Conservation (phyloP, 306 rosid genomes). For the Dalbergia cultrata region DNA sequence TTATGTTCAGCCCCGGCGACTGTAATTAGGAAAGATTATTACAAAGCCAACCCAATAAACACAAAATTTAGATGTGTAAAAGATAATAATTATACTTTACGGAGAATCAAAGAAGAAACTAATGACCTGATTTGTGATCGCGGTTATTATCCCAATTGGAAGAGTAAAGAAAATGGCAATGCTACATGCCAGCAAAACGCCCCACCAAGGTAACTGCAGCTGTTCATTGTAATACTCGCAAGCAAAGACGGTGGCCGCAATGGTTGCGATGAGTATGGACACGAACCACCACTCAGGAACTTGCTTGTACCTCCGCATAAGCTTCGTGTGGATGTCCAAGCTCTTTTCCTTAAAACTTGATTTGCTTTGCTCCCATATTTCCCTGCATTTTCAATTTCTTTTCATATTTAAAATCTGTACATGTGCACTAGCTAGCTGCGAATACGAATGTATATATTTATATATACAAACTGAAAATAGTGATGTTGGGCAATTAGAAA, state of each 20-base stretch:
- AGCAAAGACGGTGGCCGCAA: conserved; percentile 63
- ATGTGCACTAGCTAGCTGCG: neutral
- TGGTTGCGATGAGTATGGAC: conserved; percentile 63
- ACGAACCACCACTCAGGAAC: conserved; percentile 97
- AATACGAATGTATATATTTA: neutral
- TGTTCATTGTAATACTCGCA: conserved; percentile 83
- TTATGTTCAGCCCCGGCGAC: conserved; percentile 88
- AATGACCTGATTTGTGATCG: conserved; percentile 84
- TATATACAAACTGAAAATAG: neutral
- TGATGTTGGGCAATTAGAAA: too few species aligned
- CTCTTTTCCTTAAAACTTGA: conserved; percentile 64
- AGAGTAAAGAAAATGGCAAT: conserved; percentile 90
- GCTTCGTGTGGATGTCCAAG: conserved; percentile 82
- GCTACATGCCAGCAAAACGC: conserved; percentile 82
- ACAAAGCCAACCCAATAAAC: too few species aligned
- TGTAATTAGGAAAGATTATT: conserved; percentile 26
- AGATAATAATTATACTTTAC: too few species aligned
- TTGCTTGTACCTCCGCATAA: conserved; percentile 76
- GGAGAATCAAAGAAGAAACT: neutral
- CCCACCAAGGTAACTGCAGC: conserved; percentile 99
- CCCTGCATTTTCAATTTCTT: conserved; percentile 55
- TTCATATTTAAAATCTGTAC: neutral
- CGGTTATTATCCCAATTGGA: conserved; percentile 91
- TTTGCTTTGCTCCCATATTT: conserved; percentile 88
- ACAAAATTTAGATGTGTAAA: too few species aligned